phyloP scores from a whole-genome alignment of 2,329 filamentous ascomycete genomes.

The Aulographum hederae region DNA sequence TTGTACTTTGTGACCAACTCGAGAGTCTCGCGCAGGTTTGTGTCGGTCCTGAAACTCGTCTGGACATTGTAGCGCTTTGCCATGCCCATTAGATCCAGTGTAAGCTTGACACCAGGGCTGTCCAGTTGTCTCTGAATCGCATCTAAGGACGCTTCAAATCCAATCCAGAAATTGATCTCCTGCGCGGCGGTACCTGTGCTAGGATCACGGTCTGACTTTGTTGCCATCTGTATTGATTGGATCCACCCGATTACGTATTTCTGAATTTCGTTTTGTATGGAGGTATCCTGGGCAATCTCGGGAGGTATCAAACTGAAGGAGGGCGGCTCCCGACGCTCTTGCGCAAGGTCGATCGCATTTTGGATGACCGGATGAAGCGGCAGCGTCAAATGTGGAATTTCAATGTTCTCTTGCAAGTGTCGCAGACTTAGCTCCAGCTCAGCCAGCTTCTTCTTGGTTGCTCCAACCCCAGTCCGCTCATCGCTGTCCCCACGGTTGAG shows the following conservation, averaged over 20 bases:
- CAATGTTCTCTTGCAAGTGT: conserved; percentile 92
- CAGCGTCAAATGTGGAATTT: conserved; percentile 83
- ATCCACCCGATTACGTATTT: conserved; percentile 95
- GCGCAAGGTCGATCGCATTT: conserved; percentile 62
- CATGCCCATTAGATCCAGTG: conserved; percentile 86
- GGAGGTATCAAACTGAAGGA: conserved; percentile 62
- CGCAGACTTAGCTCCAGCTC: conserved; percentile 81
- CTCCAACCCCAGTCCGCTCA: conserved; percentile 70
- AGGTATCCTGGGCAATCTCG: conserved; percentile 57
- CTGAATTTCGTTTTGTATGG: conserved; percentile 85
- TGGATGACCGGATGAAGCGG: conserved; percentile 81
- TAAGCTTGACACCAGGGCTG: conserved; percentile 76
- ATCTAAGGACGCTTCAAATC: conserved; percentile 86
- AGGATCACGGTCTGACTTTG: conserved; percentile 79
- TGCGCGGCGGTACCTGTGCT: conserved; percentile 68
- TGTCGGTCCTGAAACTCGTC: conserved; percentile 91
- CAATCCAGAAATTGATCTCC: conserved; percentile 98
- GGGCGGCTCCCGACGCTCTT: conserved; percentile 42
- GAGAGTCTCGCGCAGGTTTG: conserved; percentile 85
- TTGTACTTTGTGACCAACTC: conserved; percentile 98
- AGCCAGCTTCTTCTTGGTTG: conserved; percentile 93
- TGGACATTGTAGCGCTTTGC: conserved; percentile 97
- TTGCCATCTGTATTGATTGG: conserved; percentile 92
- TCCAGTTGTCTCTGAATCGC: conserved; percentile 77
- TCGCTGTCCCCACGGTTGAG: conserved; percentile 71